Evolutionary conservation across 805 yeast genomes (phyloP).

Genomic region (Candida tallmaniae): DNA sequence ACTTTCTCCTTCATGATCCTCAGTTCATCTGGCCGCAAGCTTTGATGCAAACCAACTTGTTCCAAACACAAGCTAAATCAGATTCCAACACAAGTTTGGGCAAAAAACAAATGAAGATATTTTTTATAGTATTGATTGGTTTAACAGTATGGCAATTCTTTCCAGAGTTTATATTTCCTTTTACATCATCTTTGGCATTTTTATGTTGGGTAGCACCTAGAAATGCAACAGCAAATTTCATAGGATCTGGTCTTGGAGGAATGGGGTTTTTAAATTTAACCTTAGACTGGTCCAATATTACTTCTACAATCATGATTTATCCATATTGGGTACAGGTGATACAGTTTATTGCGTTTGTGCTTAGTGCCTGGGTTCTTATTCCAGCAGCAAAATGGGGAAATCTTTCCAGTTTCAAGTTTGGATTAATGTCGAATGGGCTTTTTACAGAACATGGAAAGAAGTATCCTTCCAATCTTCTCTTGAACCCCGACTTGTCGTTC

Average conservation of each 20-base stretch:
- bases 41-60: constrained; percentile 47
- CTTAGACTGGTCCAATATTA: constrained; percentile 51
- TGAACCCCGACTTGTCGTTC: constrained; percentile 35
- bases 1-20: constrained; percentile 43
- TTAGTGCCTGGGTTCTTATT: constrained; percentile 47
- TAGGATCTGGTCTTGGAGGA: constrained; percentile 53
- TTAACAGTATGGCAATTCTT: constrained; percentile 45
- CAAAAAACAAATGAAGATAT: constrained; percentile 30
- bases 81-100: constrained; percentile 5
- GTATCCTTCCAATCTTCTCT: constrained; percentile 40
- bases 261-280: constrained; percentile 47
- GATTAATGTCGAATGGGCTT: constrained; percentile 45
- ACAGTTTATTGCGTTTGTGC: constrained; percentile 44
- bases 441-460: constrained; percentile 31
- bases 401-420: constrained; percentile 25
- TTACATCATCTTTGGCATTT: constrained; percentile 45
- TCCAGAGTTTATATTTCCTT: constrained; percentile 46
- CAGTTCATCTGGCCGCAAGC: constrained; percentile 49
- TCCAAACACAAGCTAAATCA: constrained; percentile 28
- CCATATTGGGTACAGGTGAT: constrained; percentile 53
- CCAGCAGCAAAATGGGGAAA: constrained; percentile 45
- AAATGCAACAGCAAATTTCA: constrained; percentile 35
- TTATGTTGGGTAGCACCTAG: constrained; percentile 47
- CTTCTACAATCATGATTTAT: constrained; percentile 44
- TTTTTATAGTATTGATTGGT: constrained; percentile 27